Conservation (phyloP, 2,329 filamentous ascomycete species). For the Microdochium paspali region DNA sequence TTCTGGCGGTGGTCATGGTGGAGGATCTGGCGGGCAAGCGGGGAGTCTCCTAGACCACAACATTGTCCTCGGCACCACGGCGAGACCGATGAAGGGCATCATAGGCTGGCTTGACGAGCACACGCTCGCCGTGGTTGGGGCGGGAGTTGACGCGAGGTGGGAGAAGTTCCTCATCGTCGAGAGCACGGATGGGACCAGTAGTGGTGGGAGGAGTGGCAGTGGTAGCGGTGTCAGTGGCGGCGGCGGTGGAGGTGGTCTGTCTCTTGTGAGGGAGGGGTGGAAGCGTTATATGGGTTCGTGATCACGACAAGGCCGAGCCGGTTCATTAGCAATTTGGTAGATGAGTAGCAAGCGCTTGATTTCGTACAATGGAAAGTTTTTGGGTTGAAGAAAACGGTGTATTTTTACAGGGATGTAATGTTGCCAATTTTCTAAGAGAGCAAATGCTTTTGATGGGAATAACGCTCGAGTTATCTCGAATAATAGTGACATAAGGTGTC, state of each 20-base stretch:
- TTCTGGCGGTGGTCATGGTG: background rate
- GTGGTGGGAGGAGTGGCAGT: too few species aligned
- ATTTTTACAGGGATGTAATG: too few species aligned
- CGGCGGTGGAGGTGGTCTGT: conserved; percentile 7
- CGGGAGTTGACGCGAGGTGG: conserved; percentile 74
- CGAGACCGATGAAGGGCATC: conserved; percentile 65
- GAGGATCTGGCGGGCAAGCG: conserved; percentile 24
- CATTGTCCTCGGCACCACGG: conserved; percentile 36
- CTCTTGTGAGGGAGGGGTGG: conserved; percentile 68
- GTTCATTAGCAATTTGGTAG: too few species aligned
- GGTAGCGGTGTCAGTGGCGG: conserved; percentile 35
- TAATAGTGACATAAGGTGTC: too few species aligned
- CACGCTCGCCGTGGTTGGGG: conserved; percentile 67
- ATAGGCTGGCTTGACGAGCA: conserved; percentile 76
- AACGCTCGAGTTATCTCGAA: too few species aligned
- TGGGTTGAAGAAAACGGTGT: too few species aligned
- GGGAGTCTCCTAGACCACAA: conserved; percentile 23
- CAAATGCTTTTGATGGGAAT: too few species aligned
- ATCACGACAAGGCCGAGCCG: too few species aligned
- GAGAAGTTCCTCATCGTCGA: conserved; percentile 74
- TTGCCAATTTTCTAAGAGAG: too few species aligned
- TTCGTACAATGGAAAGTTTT: too few species aligned
- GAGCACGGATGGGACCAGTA: conserved; percentile 60
- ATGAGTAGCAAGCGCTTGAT: too few species aligned
- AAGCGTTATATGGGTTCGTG: conserved; percentile 55